These are phyloP conservation scores for Allium fistulosum DNA, from an alignment of 106 monocot species.

Conservation along the genomic window DNA sequence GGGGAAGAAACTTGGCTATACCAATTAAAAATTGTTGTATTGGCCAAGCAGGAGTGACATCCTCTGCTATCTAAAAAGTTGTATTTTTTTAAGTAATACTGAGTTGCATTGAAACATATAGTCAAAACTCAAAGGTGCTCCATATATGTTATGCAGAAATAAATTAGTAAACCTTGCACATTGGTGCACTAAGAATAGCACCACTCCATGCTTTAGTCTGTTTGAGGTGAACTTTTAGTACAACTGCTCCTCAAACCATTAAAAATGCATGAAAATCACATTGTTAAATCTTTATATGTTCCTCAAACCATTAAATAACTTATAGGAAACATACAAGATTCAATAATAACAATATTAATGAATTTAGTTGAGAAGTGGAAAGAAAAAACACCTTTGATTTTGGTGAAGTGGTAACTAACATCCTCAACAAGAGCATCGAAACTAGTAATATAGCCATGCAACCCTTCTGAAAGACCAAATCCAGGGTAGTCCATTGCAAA, in stretches of 20 bases:
- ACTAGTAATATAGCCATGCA: slow-evolving; percentile 91
- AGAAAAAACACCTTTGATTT: slow-evolving; percentile 57
- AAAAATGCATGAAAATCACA: not conserved
- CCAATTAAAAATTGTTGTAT: slow-evolving; percentile 46
- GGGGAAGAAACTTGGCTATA: slow-evolving; percentile 60
- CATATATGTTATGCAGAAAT: no score
- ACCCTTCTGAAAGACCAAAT: slow-evolving; percentile 94
- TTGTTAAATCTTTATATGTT: not conserved
- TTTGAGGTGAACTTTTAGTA: slow-evolving; percentile 58
- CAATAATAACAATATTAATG: not conserved
- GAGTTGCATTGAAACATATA: not conserved
- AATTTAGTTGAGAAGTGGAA: not conserved
- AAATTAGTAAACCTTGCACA: slow-evolving; percentile 53
- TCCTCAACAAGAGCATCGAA: slow-evolving; percentile 78
- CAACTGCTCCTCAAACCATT: slow-evolving; percentile 88
- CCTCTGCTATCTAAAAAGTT: slow-evolving; percentile 62
- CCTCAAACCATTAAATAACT: not conserved
- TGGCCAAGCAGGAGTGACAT: slow-evolving; percentile 79
- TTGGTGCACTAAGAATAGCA: slow-evolving; percentile 71
- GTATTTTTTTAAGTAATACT: not conserved
- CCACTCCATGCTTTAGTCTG: slow-evolving; percentile 58
- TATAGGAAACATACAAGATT: not conserved
- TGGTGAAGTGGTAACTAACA: slow-evolving; percentile 71
- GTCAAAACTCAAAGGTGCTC: no score
- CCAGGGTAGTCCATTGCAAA: slow-evolving; percentile 99